Base-by-base conservation (phyloP, 2,329 filamentous ascomycete genomes). In the Tolypocladium ophioglossoides region DNA sequence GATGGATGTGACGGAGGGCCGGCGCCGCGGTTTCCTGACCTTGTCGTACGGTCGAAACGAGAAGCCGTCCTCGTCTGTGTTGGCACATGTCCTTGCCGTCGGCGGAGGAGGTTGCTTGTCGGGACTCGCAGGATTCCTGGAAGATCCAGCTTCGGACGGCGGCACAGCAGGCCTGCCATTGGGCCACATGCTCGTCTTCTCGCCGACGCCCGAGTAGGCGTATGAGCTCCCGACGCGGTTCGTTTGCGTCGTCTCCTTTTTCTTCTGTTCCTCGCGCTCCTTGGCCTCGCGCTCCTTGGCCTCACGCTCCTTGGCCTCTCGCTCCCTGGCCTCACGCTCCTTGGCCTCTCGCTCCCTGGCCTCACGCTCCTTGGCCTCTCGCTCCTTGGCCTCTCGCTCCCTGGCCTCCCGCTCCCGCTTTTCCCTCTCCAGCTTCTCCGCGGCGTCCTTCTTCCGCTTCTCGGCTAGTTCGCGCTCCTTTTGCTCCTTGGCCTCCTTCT, bases 31-130 rank as follows among this genome's bases (percentile, higher is more conserved):
- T 52, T 75, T 76, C 63, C 79, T 83, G 2, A 85, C 79, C 60
- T 82, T 79, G 65, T 92, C 87, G 68, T 91, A 91, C 1, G 89
- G 87, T 51, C 87, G 83, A 69, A 83, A 91, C 1, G 87, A 91
- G 67, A 87, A 84, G 3, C 78, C 75, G 58, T 86, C 82, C 51
- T 86, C 83, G 51, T 86, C 81, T 22, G 80, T 81, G 58, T 77
- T 80, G 58, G 78, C 71, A 55, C 80, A 79, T 3, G 82, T 82
- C 59, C 75, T 79, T 38, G 83, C 80, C 34, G 79, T 77, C 41
- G 77, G 72, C 39, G 70, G 63, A 44, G 74, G 74, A 27, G 72
- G 71, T 53, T 70, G 72, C 58, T 73, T 72, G 48, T 58, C 59
- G 66, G 49, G 72, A 66, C 46, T 71, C 60, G 58, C 63, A 1